Evolutionary conservation across 371 early-diverging fungal genomes (phyloP).

Genomic region (Apophysomyces sp.): DNA sequence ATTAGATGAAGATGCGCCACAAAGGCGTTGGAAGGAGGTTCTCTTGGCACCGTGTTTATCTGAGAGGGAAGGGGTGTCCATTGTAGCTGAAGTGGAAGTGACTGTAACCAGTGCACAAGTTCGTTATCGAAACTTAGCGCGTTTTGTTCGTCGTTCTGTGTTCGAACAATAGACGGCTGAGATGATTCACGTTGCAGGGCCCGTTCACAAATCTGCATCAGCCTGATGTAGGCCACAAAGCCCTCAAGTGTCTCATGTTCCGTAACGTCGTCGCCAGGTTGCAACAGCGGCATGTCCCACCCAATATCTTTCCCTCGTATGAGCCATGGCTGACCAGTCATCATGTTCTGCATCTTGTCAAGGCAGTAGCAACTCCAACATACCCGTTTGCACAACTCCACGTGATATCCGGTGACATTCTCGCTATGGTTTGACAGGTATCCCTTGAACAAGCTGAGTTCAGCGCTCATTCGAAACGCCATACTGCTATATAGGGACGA

Average conservation of each 20-base stretch:
- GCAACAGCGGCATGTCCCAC: slow-evolving; percentile 23
- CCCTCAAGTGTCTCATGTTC: slow-evolving; percentile 27
- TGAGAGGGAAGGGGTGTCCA: slow-evolving; percentile 29
- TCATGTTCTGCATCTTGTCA: slow-evolving; percentile 16
- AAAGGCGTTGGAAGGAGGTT: slow-evolving; percentile 30
- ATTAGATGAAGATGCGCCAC: slow-evolving; percentile 31
- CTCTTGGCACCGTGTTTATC: slow-evolving; percentile 17
- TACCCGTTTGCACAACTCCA: slow-evolving; percentile 18
- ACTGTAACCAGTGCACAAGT: slow-evolving; percentile 26
- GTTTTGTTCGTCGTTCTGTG: slow-evolving; percentile 24
- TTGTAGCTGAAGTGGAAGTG: slow-evolving; percentile 26
- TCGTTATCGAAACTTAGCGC: slow-evolving; percentile 21
- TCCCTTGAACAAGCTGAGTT: slow-evolving; percentile 13
- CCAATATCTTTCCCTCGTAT: slow-evolving; percentile 19
- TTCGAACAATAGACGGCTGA: slow-evolving; percentile 11
- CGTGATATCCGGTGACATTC: slow-evolving; percentile 9
- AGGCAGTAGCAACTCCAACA: slow-evolving; percentile 24
- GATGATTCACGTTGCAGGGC: slow-evolving; percentile 16
- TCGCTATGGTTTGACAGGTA: slow-evolving; percentile 9
- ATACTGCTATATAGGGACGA: slow-evolving; percentile 18
- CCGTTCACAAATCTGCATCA: slow-evolving; percentile 28
- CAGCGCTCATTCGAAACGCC: slow-evolving; percentile 34
- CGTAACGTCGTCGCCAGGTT: slow-evolving; percentile 28
- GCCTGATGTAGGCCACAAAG: slow-evolving; percentile 25
- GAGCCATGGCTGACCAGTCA: slow-evolving; percentile 7